Evolutionary conservation across 1,284 basidiomycete species (phyloP), one percentile per base, ranked within the genome.

Genomic region (Bjerkandera adusta): DNA sequence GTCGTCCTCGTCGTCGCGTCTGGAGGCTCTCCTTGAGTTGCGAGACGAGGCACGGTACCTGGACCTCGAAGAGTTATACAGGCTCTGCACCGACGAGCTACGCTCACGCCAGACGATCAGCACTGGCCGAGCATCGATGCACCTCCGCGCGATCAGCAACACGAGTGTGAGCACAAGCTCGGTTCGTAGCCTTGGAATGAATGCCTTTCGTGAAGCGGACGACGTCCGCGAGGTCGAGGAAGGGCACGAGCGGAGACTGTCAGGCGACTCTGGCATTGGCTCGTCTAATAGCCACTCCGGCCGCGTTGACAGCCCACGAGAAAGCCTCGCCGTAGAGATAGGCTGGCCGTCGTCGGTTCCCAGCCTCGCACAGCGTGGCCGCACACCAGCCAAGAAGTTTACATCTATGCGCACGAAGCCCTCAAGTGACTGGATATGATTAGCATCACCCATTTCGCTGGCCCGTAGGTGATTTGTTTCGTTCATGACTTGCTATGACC

Each of bases 41-140:
- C 77, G 85, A 6, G 85, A 89, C 52, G 86, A 90, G 58, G 84
- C 87, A 1, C 68, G 69, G 32, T 89, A 81, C 57, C 78, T 91
- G 20, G 78, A 77, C 20, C 77, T 89, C 33, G 71, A 75, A 0
- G 75, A 74, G 34, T 71, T 89, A 10, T 68, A 77, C 50, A 72
- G 69, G 48, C 71, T 89, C 3, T 89, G 87, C 58, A 66, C 67
- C 13, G 77, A 81, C n/a, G 84, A 88, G 63, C 70, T 89, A 16
- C 71, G 74, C 18, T 67, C 68, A 36, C 68, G 72, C 25, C 56
- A 60, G 26, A n/a, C n/a, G n/a, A n/a, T n/a, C n/a, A n/a, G n/a
- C n/a, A n/a, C n/a, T n/a, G n/a, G n/a, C 7, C 40, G 40, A 13
- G 16, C 39, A 7, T 43, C 46, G 32, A 38, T 48, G 46, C 46